Percentiles rank a stretch among this genome's conserved stretches.
Evolutionary conservation across 306 rosid genomes (phyloP).

Genomic region (Hylodesmum podocarpum): DNA sequence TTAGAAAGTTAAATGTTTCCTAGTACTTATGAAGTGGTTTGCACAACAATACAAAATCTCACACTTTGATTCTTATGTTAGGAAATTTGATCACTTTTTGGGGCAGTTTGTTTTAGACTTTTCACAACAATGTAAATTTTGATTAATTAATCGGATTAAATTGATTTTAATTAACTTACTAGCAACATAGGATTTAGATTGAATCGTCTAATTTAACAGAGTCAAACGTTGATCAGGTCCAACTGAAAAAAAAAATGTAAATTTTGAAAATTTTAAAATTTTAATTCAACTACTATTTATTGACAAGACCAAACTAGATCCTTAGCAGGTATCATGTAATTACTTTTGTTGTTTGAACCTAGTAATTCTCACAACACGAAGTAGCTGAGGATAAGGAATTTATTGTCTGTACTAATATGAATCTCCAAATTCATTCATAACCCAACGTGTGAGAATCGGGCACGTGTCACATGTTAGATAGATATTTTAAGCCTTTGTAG

Average conservation of each 20-base stretch:
- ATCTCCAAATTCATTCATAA: not conserved
- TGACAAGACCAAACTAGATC: not conserved
- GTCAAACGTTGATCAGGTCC: not conserved
- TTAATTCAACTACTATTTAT: not conserved
- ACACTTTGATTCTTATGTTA: not conserved
- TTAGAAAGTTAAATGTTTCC: slow-evolving; percentile 17
- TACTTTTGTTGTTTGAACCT: not conserved
- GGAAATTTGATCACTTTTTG: not conserved
- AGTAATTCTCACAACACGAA: not conserved
- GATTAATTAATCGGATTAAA: not conserved
- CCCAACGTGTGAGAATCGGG: not conserved
- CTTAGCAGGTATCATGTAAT: not conserved
- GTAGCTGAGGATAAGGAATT: not conserved
- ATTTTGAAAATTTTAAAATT: not conserved
- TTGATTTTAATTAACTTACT: not conserved
- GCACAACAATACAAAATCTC: not conserved
- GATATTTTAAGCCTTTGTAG: not conserved
- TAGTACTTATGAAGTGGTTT: not conserved
- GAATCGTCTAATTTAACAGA: not conserved
- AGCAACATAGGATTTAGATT: not conserved
- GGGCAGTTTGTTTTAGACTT: no score
- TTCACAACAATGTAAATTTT: no score
- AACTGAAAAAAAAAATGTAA: not conserved
- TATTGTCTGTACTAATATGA: not conserved
- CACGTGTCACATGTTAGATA: not conserved